phyloP scores from a whole-genome alignment of 768 basidiomycete species.

The Podaxis rugospora region DNA sequence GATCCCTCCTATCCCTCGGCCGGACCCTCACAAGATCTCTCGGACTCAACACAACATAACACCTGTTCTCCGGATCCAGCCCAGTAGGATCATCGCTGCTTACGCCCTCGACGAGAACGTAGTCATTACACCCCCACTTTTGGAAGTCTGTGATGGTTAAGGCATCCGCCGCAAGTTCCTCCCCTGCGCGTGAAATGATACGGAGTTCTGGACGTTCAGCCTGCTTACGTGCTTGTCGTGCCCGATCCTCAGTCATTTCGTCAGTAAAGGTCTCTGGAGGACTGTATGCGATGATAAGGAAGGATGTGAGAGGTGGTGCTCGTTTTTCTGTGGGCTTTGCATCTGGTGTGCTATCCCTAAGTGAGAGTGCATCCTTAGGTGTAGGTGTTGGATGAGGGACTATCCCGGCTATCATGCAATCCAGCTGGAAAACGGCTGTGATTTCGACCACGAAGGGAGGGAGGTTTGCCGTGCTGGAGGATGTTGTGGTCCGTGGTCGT shows the following conservation, averaged over 20 bases:
- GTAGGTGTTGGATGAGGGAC: conserved; percentile 56
- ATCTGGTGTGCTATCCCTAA: not conserved
- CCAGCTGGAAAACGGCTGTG: conserved; percentile 86
- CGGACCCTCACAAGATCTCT: conserved; percentile 84
- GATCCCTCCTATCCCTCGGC: conserved; percentile 84
- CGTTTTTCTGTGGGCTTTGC: conserved; percentile 10
- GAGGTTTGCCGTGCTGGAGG: conserved; percentile 40
- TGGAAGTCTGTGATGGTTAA: conserved; percentile 76
- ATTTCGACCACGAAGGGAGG: conserved; percentile 78
- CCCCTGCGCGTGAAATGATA: conserved; percentile 84
- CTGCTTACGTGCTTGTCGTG: conserved; percentile 72
- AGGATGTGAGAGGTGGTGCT: conserved; percentile 46
- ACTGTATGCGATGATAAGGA: conserved; percentile 85
- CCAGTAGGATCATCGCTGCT: conserved; percentile 24
- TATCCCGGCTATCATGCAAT: conserved; percentile 93
- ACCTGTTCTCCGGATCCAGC: conserved; percentile 34
- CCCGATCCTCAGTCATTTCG: conserved; percentile 69
- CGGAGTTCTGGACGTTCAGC: conserved; percentile 93
- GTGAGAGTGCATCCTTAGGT: conserved; percentile 15
- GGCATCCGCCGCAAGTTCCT: conserved; percentile 84
- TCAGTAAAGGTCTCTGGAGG: conserved; percentile 72
- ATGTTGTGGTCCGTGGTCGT: conserved; percentile 41
- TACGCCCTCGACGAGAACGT: conserved; percentile 59
- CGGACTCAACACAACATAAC: conserved; percentile 84
- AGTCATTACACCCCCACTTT: conserved; percentile 90